Percentiles rank a stretch among this genome's conserved stretches.
Evolutionary conservation across 495 filamentous ascomycete genomes (phyloP).

Genomic region (Alectoria sarmentosa): DNA sequence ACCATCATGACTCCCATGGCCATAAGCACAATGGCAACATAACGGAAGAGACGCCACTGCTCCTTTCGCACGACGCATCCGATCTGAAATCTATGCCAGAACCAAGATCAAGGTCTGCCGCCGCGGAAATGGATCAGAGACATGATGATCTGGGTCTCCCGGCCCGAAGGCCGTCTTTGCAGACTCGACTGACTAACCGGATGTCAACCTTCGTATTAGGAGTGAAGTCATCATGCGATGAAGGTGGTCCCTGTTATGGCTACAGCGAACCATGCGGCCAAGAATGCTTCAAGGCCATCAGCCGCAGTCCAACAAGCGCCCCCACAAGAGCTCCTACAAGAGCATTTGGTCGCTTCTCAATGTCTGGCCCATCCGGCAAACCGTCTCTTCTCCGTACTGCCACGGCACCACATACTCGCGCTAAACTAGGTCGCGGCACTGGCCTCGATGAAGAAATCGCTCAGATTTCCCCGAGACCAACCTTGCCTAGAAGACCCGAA

Average conservation of each 20-base stretch:
- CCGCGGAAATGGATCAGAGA: conserved; percentile 9
- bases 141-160: conserved; percentile 5
- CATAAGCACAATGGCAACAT: conserved; percentile 18
- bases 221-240: conserved; percentile 62
- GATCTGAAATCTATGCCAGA: conserved; percentile 3
- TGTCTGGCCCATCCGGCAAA: conserved; percentile 10
- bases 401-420: conserved; percentile 15
- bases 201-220: conserved; percentile 61
- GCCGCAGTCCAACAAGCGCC: conserved; percentile 20
- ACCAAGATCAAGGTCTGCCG: conserved; percentile 11
- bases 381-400: conserved; percentile 16
- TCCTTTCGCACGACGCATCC: conserved; percentile 20
- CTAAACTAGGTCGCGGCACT: neutral
- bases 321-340: conserved; percentile 18
- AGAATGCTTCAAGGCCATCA: conserved; percentile 58
- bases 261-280: conserved; percentile 79
- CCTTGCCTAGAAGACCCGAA: conserved; percentile 13
- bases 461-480: neutral
- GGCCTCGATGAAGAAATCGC: conserved; percentile 18
- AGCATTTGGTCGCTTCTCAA: conserved; percentile 16
- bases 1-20: conserved; percentile 14
- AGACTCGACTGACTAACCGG: conserved; percentile 37
- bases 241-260: conserved; percentile 71
- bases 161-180: conserved; percentile 34
- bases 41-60: conserved; percentile 44